These are phyloP conservation scores for Pyrrhoderma noxium DNA, from an alignment of 1,284 basidiomycete species.

Conservation along the genomic window DNA sequence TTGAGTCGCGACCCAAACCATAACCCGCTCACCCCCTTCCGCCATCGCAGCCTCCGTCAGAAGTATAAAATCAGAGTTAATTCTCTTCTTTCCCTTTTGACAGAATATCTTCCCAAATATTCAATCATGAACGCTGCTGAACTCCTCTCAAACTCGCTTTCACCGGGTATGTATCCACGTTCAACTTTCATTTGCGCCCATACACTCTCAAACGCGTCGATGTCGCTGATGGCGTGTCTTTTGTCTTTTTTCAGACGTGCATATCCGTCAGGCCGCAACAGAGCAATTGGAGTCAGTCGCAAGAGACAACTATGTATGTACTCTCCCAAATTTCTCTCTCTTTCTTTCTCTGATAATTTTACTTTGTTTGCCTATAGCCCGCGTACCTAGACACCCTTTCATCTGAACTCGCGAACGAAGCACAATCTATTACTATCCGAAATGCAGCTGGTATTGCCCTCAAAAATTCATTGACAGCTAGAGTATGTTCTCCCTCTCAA, in stretches of 20 bases:
- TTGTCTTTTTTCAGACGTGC: conserved; percentile 50
- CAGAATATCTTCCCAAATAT: too few relatives aligned
- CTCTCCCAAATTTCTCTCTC: neutral
- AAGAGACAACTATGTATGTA: conserved; percentile 76
- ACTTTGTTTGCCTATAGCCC: conserved; percentile 41
- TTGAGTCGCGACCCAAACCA: too few relatives aligned
- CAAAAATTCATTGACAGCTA: conserved; percentile 91
- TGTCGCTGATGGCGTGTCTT: conserved; percentile 20
- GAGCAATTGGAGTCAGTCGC: conserved; percentile 81
- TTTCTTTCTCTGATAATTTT: neutral
- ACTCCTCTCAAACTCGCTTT: conserved; percentile 85
- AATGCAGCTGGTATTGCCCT: conserved; percentile 94
- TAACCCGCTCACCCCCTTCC: too few relatives aligned
- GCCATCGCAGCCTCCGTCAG: neutral
- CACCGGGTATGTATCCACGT: conserved; percentile 55
- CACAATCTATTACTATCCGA: conserved; percentile 67
- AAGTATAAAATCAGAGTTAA: conserved; percentile 20
- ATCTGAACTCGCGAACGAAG: conserved; percentile 73
- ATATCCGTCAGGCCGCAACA: conserved; percentile 81
- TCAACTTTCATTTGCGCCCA: conserved; percentile 17
- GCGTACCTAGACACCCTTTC: conserved; percentile 87
- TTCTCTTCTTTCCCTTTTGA: too few relatives aligned
- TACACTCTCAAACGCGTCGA: conserved; percentile 9
- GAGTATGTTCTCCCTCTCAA: too few relatives aligned
- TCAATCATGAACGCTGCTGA: conserved; percentile 92